Evolutionary conservation across 805 yeast species (phyloP).

Genomic region (Komagataella populi): DNA sequence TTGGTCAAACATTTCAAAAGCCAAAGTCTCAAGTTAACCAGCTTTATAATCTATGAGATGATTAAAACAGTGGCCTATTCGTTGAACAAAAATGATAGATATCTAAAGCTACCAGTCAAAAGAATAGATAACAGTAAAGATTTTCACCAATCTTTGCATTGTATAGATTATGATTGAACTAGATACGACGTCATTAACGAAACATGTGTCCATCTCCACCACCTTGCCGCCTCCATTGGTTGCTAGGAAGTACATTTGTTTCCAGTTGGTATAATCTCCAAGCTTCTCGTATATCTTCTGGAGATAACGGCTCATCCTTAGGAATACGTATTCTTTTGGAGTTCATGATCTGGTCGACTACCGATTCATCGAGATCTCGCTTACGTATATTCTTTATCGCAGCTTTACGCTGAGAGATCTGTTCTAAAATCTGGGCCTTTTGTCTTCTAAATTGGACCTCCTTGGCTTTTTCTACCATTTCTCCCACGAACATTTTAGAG

Average conservation of each 20-base stretch:
- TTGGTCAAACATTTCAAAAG: constrained; percentile 31
- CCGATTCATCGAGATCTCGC: constrained; percentile 18
- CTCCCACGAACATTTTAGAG: constrained; percentile 84
- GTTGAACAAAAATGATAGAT: neutral
- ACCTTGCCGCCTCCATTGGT: constrained; percentile 62
- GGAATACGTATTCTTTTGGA: constrained; percentile 3
- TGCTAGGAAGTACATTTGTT: constrained; percentile 41
- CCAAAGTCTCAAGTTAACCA: constrained; percentile 21
- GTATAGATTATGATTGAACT: neutral
- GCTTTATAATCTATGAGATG: constrained; percentile 20
- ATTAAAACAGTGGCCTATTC: constrained; percentile 10
- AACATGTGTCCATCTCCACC: constrained; percentile 62
- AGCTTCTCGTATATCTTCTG: constrained; percentile 82
- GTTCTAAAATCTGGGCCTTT: constrained; percentile 24
- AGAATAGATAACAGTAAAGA: neutral
- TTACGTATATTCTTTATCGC: constrained; percentile 21
- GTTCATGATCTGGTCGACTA: constrained; percentile 6
- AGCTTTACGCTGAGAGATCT: constrained; percentile 4
- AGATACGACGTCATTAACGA: constrained; percentile 23
- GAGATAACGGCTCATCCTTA: constrained; percentile 47
- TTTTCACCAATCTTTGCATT: neutral
- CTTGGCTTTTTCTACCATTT: constrained; percentile 70
- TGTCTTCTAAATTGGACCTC: constrained; percentile 49
- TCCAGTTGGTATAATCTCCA: constrained; percentile 68
- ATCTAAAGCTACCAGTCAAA: neutral